phyloP scores from a whole-genome alignment of 108 stramenopile species.

The Mediolabrus comicus region DNA sequence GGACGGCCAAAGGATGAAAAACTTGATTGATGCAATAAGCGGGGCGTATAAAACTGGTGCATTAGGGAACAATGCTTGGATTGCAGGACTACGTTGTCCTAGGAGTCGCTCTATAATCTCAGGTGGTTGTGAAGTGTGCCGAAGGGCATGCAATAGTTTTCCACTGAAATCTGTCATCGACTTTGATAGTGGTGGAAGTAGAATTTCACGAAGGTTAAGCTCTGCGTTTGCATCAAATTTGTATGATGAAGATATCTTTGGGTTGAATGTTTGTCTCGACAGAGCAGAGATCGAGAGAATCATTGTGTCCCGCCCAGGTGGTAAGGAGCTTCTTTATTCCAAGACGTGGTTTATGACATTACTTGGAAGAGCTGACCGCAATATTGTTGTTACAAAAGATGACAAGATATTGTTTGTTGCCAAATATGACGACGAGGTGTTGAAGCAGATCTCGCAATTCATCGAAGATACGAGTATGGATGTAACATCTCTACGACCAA shows the following conservation, averaged over 20 bases:
- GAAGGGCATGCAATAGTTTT: constrained; percentile 1
- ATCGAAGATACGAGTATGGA: not conserved
- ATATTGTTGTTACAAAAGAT: constrained; percentile 1
- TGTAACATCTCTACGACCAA: not conserved
- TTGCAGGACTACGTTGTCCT: not conserved
- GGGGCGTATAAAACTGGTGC: not conserved
- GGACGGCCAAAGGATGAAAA: not conserved
- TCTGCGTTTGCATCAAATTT: not conserved
- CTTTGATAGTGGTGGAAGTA: constrained; percentile 9
- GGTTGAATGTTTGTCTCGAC: not conserved
- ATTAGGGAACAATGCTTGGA: not conserved
- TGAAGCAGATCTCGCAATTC: not conserved
- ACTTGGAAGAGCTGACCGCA: not conserved
- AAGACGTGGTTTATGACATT: not conserved
- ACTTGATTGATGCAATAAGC: not conserved
- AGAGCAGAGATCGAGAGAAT: not conserved
- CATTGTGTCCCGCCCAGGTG: not conserved
- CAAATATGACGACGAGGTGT: constrained; percentile 3
- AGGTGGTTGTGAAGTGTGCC: not conserved
- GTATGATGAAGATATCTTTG: not conserved
- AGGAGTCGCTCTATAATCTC: not conserved
- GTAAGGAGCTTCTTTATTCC: not conserved
- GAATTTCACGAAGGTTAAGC: constrained; percentile 5
- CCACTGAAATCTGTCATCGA: constrained; percentile 3
- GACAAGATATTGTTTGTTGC: constrained; percentile 3